A percentile compares a stretch with the other conserved stretches of the same genome.
Evolutionary conservation across 306 rosid genomes (phyloP).

Genomic region (Glycine latifolia): DNA sequence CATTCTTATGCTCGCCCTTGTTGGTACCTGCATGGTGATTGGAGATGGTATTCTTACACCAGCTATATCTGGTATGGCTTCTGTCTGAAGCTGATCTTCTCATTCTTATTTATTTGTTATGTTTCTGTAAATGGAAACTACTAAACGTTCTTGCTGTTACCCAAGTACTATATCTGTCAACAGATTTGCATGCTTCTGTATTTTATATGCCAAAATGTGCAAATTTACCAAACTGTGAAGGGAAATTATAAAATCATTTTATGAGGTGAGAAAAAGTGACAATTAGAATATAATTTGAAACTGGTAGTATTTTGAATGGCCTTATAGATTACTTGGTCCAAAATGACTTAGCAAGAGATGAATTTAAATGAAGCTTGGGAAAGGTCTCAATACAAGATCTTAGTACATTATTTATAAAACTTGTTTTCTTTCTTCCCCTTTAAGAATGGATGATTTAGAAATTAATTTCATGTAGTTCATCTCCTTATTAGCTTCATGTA

Average conservation of each 20-base stretch:
- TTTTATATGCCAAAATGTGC: not conserved
- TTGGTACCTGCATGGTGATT: constrained; percentile 91
- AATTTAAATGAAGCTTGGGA: too few relatives aligned
- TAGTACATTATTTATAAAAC: not conserved
- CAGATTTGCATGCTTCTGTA: not conserved
- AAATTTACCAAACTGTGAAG: constrained; percentile 27
- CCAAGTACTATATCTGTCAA: not conserved
- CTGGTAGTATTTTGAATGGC: constrained; percentile 7
- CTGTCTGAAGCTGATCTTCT: constrained; percentile 41
- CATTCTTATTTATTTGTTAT: constrained; percentile 21
- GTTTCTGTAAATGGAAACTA: constrained; percentile 4
- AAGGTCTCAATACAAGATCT: not conserved
- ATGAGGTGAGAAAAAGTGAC: too few relatives aligned
- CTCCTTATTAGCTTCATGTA: constrained; percentile 1
- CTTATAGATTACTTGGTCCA: constrained; percentile 1
- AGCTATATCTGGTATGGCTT: constrained; percentile 77
- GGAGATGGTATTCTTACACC: constrained; percentile 97
- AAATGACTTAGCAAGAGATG: too few relatives aligned
- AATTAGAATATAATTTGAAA: constrained; percentile 1
- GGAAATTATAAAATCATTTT: not conserved
- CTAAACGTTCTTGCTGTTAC: not conserved
- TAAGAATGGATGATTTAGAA: not conserved
- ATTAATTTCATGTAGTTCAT: constrained; percentile 1
- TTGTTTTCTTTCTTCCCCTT: not conserved
- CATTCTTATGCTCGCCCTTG: constrained; percentile 80